Evolutionary conservation across 2,329 filamentous ascomycete genomes (phyloP).

Genomic region (Colletotrichum shisoi): DNA sequence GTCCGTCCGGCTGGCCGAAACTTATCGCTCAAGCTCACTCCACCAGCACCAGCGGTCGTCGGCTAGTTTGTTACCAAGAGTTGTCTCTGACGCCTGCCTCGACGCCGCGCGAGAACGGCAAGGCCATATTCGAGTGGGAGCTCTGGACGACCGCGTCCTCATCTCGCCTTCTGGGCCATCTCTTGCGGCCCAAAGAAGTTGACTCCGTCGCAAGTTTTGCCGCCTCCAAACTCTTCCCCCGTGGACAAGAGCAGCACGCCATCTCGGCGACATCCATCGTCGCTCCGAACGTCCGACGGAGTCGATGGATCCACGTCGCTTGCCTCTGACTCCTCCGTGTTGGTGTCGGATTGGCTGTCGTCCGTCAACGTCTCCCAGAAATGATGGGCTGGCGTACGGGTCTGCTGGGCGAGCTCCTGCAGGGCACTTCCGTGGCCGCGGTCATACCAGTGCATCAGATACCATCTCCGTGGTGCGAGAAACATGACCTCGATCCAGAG

Average conservation of each 20-base stretch:
- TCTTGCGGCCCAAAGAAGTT: neutral
- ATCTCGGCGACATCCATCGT: slow-evolving; percentile 6
- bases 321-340: slow-evolving; percentile 21
- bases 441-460: slow-evolving; percentile 35
- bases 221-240: slow-evolving; percentile 23
- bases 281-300: slow-evolving; percentile 18
- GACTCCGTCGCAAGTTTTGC: neutral
- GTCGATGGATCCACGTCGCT: slow-evolving; percentile 7
- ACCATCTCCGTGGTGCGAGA: slow-evolving; percentile 34
- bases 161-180: slow-evolving; percentile 2
- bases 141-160: neutral
- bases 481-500: slow-evolving; percentile 37
- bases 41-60: neutral
- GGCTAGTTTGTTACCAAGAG: neutral
- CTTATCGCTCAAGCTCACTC: neutral
- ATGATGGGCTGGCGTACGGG: slow-evolving; percentile 11
- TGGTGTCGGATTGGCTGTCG: slow-evolving; percentile 19
- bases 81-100: neutral
- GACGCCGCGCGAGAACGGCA: neutral
- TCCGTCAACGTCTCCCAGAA: slow-evolving; percentile 34
- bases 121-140: neutral
- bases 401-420: slow-evolving; percentile 24
- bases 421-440: slow-evolving; percentile 18
- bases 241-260: slow-evolving; percentile 20
- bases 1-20: neutral